phyloP scores from a whole-genome alignment of 108 stramenopile species.

The Schizochytrium sp. region DNA sequence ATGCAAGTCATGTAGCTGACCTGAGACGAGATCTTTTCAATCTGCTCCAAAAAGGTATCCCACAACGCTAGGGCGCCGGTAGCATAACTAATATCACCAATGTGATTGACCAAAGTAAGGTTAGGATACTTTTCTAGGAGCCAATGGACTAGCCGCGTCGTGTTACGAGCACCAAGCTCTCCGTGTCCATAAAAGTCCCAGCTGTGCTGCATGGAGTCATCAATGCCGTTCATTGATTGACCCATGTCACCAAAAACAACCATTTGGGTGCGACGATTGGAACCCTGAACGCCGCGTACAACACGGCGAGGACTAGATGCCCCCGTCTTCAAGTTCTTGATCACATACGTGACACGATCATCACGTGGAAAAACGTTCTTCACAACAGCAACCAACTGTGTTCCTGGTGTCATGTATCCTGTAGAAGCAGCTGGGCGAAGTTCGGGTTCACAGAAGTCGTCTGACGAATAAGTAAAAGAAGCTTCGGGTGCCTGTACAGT shows the following conservation, averaged over 20 bases:
- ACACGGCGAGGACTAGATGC: neutral
- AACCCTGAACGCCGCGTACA: neutral
- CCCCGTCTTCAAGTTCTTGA: conserved; percentile 16
- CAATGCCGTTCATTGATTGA: conserved; percentile 49
- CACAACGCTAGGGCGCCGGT: conserved; percentile 79
- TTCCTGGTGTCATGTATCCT: conserved; percentile 40
- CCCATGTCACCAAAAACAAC: conserved; percentile 59
- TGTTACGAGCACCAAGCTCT: conserved; percentile 32
- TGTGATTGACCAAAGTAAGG: conserved; percentile 6
- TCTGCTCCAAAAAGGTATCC: conserved; percentile 76
- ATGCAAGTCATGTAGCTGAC: neutral
- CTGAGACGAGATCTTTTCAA: neutral
- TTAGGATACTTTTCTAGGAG: conserved; percentile 22
- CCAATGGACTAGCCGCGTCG: neutral
- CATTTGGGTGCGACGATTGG: neutral
- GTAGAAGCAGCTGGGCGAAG: conserved; percentile 28
- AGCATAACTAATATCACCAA: conserved; percentile 85
- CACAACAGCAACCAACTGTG: conserved; percentile 27
- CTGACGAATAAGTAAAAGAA: neutral
- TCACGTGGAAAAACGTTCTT: neutral
- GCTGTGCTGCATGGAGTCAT: conserved; percentile 55
- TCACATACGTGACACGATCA: conserved; percentile 22
- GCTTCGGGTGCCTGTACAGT: neutral
- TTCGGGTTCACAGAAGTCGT: conserved; percentile 24
- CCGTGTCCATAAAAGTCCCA: conserved; percentile 33